Evolutionary conservation across 768 basidiomycete species (phyloP), one percentile per base, ranked within the genome.

Genomic region (Termitomyces sp.): DNA sequence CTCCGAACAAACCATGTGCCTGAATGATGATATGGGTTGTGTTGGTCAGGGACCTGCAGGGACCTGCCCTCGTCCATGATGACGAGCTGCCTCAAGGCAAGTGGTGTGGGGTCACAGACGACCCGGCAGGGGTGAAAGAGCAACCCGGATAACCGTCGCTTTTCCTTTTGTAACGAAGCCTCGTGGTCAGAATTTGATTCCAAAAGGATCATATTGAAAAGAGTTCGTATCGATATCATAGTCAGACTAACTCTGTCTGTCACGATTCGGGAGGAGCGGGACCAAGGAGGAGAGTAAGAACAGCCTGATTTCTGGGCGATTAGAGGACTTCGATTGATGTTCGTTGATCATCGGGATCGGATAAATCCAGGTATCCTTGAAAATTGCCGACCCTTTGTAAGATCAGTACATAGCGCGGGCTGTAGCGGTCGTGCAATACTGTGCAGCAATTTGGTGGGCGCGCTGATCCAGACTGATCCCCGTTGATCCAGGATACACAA

Each of bases 31-130:
- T 7, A 59, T 59, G 39, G 54, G 18, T 50, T 54, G 38, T 22
- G 58, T 60, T 58, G 56, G n/a, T n/a, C 33, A 60, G 51, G 35
- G 40, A 50, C 39, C 48, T 54, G 60, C 33, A 60, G 51, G 35
- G 40, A 50, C 39, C 48, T 54, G 60, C 58, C 61, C 45, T 62
- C 59, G 56, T 55, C 40, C 33, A 59, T 42, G 51, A 67, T 62
- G 61, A 58, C 59, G 62, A 60, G 39, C 42, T 36, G 67, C 67
- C 64, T 65, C 63, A 64, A 68, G 67, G 67, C 65, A 60, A 60
- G 48, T 51, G 48, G 54, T 55, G 57, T 39, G 54, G 52, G 56
- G 48, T 50, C 36, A 55, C 9, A 48, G 22, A 51, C 50, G 56
- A 49, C 57, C 63, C 58, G 58, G 33, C 54, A 65, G 51, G 58